A percentile compares a stretch with the other conserved stretches of the same genome.
phyloP scores from a whole-genome alignment of 1,284 basidiomycete genomes.

The Tylopilus sp. region DNA sequence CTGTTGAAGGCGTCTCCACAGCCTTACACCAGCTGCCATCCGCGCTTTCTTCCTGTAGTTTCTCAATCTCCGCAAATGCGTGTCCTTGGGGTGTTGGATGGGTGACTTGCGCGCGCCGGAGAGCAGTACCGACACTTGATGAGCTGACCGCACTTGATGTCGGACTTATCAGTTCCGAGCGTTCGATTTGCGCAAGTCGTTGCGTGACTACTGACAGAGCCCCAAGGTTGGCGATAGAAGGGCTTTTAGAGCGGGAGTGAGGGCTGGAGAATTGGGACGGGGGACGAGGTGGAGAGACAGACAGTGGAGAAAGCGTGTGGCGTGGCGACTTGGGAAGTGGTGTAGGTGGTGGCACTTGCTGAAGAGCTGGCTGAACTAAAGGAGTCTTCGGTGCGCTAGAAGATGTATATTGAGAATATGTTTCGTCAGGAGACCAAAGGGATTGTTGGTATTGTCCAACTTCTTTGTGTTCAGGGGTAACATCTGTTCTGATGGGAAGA shows the following conservation, averaged over 20 bases:
- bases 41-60: constrained; percentile 14
- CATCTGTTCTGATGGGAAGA: constrained; percentile 21
- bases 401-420: constrained; percentile 30
- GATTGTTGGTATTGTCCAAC: constrained; percentile 2
- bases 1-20: constrained; percentile 22
- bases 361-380: not conserved
- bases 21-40: not conserved
- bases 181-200: constrained; percentile 48
- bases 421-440: constrained; percentile 16
- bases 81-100: constrained; percentile 9
- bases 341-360: constrained; percentile 19
- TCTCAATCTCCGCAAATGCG: constrained; percentile 28
- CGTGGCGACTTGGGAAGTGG: constrained; percentile 25
- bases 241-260: constrained; percentile 39
- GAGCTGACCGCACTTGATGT: constrained; percentile 21
- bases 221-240: constrained; percentile 52
- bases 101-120: constrained; percentile 26
- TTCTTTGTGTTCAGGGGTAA: constrained; percentile 2
- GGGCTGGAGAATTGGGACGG: constrained; percentile 21
- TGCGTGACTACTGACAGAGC: constrained; percentile 49
- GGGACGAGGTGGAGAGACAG: constrained; percentile 29
- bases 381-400: constrained; percentile 19
- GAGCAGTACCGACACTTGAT: constrained; percentile 30
- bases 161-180: constrained; percentile 24
- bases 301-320: constrained; percentile 15